Percentiles rank a stretch among this genome's conserved stretches.
Evolutionary conservation across 1,284 basidiomycete species (phyloP).

Genomic region (Sphagnurus paluster): DNA sequence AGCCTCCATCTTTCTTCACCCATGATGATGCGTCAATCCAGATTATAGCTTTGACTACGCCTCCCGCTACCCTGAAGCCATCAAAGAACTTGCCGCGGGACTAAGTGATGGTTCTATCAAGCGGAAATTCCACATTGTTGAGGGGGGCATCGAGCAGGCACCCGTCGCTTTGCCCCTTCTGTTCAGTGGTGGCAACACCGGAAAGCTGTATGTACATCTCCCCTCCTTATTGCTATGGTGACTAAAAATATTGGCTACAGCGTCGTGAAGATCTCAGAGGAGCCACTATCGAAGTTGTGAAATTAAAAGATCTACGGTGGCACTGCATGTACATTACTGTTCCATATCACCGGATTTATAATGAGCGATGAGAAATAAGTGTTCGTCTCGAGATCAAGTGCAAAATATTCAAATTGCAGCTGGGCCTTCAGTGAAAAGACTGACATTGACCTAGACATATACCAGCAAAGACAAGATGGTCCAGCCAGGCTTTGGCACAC

Average conservation of each 20-base stretch:
- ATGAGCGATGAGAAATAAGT: too few species aligned
- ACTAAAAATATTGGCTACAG: slow-evolving; percentile 27
- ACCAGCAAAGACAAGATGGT: too few species aligned
- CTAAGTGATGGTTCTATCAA: slow-evolving; percentile 75
- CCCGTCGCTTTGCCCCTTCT: slow-evolving; percentile 69
- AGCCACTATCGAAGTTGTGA: slow-evolving; percentile 19
- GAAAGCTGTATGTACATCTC: slow-evolving; percentile 67
- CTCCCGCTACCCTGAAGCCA: slow-evolving; percentile 52
- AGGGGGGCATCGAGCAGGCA: slow-evolving; percentile 71
- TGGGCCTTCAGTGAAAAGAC: too few species aligned
- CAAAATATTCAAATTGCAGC: too few species aligned
- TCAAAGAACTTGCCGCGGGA: slow-evolving; percentile 53
- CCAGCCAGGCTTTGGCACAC: too few species aligned
- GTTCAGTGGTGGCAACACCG: slow-evolving; percentile 79
- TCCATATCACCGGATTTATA: too few species aligned
- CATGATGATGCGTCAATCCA: slow-evolving; percentile 7
- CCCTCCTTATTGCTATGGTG: background rate
- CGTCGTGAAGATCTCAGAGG: slow-evolving; percentile 50
- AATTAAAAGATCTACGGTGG: too few species aligned
- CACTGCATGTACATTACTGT: too few species aligned
- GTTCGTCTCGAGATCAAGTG: too few species aligned
- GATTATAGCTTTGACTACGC: slow-evolving; percentile 64
- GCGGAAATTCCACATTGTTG: slow-evolving; percentile 77
- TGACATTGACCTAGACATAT: too few species aligned
- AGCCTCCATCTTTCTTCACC: slow-evolving; percentile 20